Conservation (phyloP, 106 monocot species). For the Cymbidium sinense region DNA sequence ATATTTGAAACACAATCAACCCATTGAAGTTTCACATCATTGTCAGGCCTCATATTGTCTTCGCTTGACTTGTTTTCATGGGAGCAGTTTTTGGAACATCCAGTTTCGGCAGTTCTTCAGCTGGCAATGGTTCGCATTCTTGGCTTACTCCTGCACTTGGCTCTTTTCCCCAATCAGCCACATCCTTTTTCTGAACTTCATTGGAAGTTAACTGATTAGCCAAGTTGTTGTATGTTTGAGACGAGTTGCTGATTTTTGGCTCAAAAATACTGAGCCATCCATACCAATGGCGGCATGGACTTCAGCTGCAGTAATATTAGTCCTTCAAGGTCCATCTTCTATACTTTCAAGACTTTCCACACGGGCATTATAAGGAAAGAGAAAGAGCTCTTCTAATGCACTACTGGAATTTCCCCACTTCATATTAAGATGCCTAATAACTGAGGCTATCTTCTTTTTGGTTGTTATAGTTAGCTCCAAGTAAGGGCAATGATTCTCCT, state of each 20-base stretch:
- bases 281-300: conserved; percentile 53
- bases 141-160: not conserved
- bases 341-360: conserved; percentile 15
- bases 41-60: conserved; percentile 16
- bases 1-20: conserved; percentile 48
- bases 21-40: conserved; percentile 24
- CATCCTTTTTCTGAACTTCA: conserved; percentile 2
- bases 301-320: conserved; percentile 36
- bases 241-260: not conserved
- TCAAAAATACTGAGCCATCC: conserved; percentile 33
- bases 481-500: conserved; percentile 67
- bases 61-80: conserved; percentile 2
- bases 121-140: conserved; percentile 3
- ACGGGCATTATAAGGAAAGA: conserved; percentile 43
- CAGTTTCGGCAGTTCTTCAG: conserved; percentile 3
- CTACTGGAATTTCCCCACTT: conserved; percentile 50
- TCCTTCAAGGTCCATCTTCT: conserved; percentile 51
- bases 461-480: conserved; percentile 54
- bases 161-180: conserved; percentile 5
- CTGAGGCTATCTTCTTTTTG: conserved; percentile 69
- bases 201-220: too few species aligned
- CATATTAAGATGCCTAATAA: conserved; percentile 50
- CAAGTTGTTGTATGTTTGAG: conserved; percentile 4
- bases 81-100: not conserved
- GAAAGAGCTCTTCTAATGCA: conserved; percentile 46